Conservation (phyloP, 306 rosid genomes). For the Carpinus viminea region DNA sequence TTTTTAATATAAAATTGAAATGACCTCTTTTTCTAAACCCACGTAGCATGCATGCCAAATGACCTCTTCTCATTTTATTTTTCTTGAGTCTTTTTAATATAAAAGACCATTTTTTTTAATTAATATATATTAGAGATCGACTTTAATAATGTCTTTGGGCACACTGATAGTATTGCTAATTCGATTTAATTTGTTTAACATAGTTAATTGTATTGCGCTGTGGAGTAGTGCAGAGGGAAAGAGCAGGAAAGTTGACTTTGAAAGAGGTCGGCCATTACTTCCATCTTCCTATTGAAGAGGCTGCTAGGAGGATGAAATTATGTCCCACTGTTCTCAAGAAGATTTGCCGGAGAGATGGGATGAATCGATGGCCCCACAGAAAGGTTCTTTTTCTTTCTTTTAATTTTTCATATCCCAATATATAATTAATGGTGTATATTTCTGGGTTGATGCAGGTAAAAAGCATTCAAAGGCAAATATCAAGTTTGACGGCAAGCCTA, state of each 20-base stretch:
- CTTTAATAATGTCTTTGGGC: not conserved
- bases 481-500: slow-evolving; percentile 21
- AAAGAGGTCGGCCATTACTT: slow-evolving; percentile 44
- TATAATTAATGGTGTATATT: not conserved
- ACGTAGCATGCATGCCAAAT: no score
- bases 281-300: slow-evolving; percentile 58
- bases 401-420: no score
- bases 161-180: not conserved
- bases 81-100: not conserved
- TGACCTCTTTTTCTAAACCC: no score
- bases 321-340: slow-evolving; percentile 73
- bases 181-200: not conserved
- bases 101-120: no score
- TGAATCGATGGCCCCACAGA: slow-evolving; percentile 77
- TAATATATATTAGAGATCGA: not conserved
- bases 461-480: slow-evolving; percentile 46
- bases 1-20: no score
- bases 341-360: slow-evolving; percentile 54
- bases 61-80: no score
- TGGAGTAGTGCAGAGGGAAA: slow-evolving; percentile 54
- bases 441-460: slow-evolving; percentile 32
- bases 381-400: slow-evolving; percentile 16
- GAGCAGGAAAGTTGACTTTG: slow-evolving; percentile 48
- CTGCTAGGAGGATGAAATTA: slow-evolving; percentile 42
- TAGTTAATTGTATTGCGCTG: not conserved